Conservation (phyloP, 345 rosid genomes). For the Pistacia vera region DNA sequence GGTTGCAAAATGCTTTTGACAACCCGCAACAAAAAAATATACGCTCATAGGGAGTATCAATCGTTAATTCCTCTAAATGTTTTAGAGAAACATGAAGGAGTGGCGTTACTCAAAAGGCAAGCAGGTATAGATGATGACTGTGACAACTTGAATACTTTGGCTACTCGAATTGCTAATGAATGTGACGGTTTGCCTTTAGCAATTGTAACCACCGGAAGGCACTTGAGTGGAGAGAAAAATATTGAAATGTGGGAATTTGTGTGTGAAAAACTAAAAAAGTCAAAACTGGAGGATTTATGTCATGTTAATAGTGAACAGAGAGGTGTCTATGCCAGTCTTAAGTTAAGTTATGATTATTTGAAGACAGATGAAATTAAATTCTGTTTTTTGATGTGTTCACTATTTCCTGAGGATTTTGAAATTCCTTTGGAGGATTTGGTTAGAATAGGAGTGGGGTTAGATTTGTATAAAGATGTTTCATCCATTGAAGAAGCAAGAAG, state of each 20-base stretch:
- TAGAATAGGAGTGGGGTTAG: neutral
- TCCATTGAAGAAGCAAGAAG: neutral
- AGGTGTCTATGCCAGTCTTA: neutral
- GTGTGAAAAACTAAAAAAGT: slow-evolving; percentile 8
- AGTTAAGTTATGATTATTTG: slow-evolving; percentile 8
- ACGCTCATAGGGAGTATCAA: neutral
- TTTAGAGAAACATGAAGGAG: slow-evolving; percentile 7
- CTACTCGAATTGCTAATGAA: neutral
- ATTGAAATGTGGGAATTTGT: neutral
- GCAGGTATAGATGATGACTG: neutral
- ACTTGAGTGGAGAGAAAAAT: neutral
- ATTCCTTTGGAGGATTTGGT: neutral
- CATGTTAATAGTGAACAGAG: neutral
- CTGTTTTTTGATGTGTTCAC: neutral
- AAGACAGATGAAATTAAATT: neutral
- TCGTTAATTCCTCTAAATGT: neutral
- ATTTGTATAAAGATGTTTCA: neutral
- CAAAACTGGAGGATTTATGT: neutral
- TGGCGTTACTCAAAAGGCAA: slow-evolving; percentile 1
- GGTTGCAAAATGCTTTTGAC: slow-evolving; percentile 19
- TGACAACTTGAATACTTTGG: neutral
- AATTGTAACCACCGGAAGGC: neutral
- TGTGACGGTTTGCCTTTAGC: slow-evolving; percentile 4
- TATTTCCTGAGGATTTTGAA: too few relatives aligned
- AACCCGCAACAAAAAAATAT: neutral